Base-by-base conservation (phyloP, 257 asterid species). In the Misopates orontium region DNA sequence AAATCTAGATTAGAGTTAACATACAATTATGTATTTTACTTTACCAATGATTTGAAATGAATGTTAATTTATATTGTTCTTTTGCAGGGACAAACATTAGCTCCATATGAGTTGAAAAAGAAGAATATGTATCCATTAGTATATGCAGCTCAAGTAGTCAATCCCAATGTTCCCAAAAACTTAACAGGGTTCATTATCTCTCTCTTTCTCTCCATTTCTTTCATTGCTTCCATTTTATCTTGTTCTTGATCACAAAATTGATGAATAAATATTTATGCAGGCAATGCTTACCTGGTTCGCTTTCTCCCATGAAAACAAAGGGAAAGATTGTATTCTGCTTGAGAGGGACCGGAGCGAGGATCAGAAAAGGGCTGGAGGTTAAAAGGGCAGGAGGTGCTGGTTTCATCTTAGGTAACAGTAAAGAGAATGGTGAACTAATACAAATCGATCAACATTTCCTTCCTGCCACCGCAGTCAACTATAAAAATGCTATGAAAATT, bases 301-400 rank as follows among this genome's bases (percentile, higher is more conserved):
- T 93, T 18, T 77, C 87, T n/a, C 82, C 85, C 0, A 67, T 69
- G 65, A 89, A 87, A 76, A 77, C 92, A 0, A 82, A 73, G 67
- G 97, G 99, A 24, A 93, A 90, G 73, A 90, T 93, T 56, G 76
- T 93, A 45, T 15, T 93, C 68, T 93, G 99, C 54, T 49, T 86
- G 54, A 78, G 96, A 76, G 96, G 96, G 45, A 78, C 72, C 13
- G 99, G 97, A 14, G 75, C 89, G 8, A 85, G 97, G 60, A 80
- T 84, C 9, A 89, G 89, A 8, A 93, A 86, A 51, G 99, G 95
- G 18, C 59, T 64, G 71, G 99, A 93, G 75, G 99, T 90, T 22
- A 83, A 84, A 78, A 86, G 96, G 62, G 96, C 91, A 0, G 97
- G 96, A 71, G 99, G 96, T 4, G 64, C 78, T 21, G 99, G 97